Evolutionary conservation across 257 asterid species (phyloP).

Genomic region (Solanum sitiens): DNA sequence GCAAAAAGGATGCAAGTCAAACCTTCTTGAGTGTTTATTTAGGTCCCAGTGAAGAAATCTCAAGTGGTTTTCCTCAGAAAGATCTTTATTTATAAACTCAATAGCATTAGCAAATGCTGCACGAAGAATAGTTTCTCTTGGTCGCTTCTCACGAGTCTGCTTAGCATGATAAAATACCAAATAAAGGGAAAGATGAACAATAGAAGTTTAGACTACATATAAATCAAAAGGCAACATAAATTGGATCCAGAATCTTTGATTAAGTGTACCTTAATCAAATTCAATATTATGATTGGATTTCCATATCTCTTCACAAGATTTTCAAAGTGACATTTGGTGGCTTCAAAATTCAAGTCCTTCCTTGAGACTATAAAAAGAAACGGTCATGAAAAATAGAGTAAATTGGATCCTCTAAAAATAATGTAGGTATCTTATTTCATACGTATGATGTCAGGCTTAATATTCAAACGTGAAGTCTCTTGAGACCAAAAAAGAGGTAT

Average conservation of each 20-base stretch:
- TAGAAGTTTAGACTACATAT: not conserved
- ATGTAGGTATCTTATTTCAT: conserved; percentile 12
- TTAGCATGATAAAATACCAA: conserved; percentile 1
- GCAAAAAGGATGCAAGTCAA: not conserved
- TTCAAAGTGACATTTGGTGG: conserved; percentile 89
- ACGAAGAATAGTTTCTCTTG: conserved; percentile 83
- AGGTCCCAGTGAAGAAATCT: conserved; percentile 97
- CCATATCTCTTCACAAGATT: conserved; percentile 87
- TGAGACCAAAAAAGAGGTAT: conserved; percentile 99
- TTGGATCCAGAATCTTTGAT: not conserved
- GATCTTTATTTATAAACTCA: conserved; percentile 59
- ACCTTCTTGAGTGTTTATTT: conserved; percentile 72
- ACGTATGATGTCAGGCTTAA: conserved; percentile 86
- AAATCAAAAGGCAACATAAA: conserved; percentile 1
- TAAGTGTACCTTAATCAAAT: conserved; percentile 73
- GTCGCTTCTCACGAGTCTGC: conserved; percentile 91
- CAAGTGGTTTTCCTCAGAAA: conserved; percentile 51
- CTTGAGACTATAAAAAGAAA: conserved; percentile 49
- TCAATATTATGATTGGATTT: conserved; percentile 80
- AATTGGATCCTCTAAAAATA: not conserved
- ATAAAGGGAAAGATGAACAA: not conserved
- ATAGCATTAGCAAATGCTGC: conserved; percentile 81
- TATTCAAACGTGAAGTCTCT: conserved; percentile 73
- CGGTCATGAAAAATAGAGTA: conserved; percentile 3
- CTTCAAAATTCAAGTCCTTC: conserved; percentile 65